Evolutionary conservation across 768 basidiomycete genomes (phyloP).

Genomic region (Lactarius hatsudake): DNA sequence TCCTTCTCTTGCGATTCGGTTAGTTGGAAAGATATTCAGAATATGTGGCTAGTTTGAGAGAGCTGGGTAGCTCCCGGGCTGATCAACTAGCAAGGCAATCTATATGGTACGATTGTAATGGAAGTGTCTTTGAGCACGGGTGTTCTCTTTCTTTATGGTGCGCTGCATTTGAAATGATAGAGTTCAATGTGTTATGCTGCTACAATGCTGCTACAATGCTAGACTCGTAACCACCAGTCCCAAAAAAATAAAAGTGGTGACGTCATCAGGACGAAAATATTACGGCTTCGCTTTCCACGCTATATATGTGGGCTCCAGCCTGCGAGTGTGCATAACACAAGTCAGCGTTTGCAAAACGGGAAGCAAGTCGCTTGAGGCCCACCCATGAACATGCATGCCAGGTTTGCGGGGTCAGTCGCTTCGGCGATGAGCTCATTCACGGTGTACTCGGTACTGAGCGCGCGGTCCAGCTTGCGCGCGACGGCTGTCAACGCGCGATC

Average conservation of each 20-base stretch:
- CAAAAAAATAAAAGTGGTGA: no score
- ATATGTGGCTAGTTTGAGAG: slow-evolving; percentile 9
- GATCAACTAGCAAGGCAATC: slow-evolving; percentile 18
- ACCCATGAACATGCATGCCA: slow-evolving; percentile 80
- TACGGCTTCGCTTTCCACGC: neutral
- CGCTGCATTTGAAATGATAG: neutral
- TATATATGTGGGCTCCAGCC: slow-evolving; percentile 45
- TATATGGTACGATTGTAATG: slow-evolving; percentile 25
- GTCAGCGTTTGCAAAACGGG: slow-evolving; percentile 1
- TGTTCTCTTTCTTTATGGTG: neutral
- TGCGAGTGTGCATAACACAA: slow-evolving; percentile 23
- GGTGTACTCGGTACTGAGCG: slow-evolving; percentile 86
- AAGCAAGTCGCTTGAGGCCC: slow-evolving; percentile 28
- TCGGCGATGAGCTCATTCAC: slow-evolving; percentile 91
- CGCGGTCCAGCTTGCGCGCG: slow-evolving; percentile 75
- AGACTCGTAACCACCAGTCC: no score
- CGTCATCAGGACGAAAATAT: neutral
- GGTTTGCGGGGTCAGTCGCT: slow-evolving; percentile 73
- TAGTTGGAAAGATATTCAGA: slow-evolving; percentile 5
- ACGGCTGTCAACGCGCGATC: slow-evolving; percentile 85
- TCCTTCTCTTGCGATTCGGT: slow-evolving; percentile 12
- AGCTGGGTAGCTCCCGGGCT: neutral
- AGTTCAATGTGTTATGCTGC: neutral
- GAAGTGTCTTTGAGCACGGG: slow-evolving; percentile 2
- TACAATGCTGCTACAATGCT: neutral